Evolutionary conservation across 108 stramenopile genomes (phyloP).

Genomic region (Craspedostauros australis): DNA sequence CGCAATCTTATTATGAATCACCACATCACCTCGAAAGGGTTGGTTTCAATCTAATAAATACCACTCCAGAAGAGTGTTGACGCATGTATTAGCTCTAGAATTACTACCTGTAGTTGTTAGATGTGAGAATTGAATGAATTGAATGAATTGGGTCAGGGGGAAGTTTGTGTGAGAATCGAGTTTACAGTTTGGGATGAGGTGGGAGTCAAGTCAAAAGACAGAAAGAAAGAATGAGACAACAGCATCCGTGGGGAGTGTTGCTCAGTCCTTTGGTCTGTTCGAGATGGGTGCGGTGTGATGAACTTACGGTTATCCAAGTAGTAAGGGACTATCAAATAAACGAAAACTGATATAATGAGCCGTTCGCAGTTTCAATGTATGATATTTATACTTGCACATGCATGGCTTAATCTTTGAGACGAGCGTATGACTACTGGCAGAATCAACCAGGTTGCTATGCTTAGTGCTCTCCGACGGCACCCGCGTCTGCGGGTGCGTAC

Average conservation of each 20-base stretch:
- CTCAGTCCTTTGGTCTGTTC: not conserved
- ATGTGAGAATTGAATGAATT: too few relatives aligned
- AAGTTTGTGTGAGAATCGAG: too few relatives aligned
- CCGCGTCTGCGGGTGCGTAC: too few relatives aligned
- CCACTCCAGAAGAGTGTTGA: slow-evolving; percentile 83
- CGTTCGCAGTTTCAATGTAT: slow-evolving; percentile 82
- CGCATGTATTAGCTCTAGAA: slow-evolving; percentile 98
- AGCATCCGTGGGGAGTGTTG: too few relatives aligned
- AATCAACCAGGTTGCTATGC: slow-evolving; percentile 95
- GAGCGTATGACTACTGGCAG: slow-evolving; percentile 99
- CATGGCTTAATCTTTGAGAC: slow-evolving; percentile 99
- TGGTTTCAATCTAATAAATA: slow-evolving; percentile 97
- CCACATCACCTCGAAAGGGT: slow-evolving; percentile 84
- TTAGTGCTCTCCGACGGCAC: too few relatives aligned
- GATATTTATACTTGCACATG: slow-evolving; percentile 96
- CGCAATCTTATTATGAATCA: slow-evolving; percentile 95
- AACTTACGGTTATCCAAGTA: slow-evolving; percentile 94
- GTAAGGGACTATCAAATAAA: slow-evolving; percentile 98
- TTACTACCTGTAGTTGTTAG: too few relatives aligned
- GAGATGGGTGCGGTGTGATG: slow-evolving; percentile 8
- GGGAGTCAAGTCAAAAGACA: too few relatives aligned
- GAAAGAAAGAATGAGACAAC: too few relatives aligned
- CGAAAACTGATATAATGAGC: slow-evolving; percentile 99
- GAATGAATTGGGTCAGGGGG: too few relatives aligned
- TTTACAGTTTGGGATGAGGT: too few relatives aligned